Conservation (phyloP, 129 eudicot species). For the Calendula officinalis region DNA sequence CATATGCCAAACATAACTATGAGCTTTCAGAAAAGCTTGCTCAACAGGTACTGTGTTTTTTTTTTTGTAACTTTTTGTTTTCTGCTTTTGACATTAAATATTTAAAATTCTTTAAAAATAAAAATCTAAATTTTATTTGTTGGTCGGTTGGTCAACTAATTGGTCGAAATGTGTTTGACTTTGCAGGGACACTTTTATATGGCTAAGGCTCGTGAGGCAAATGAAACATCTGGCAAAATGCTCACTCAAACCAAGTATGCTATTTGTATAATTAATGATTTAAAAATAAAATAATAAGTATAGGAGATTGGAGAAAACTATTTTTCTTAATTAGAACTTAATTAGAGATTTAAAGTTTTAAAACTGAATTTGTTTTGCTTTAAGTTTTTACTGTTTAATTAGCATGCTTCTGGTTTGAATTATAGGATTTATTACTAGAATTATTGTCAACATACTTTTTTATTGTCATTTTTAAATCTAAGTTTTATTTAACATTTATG, state of each 20-base stretch:
- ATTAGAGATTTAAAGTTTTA: not conserved
- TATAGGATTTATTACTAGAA: not conserved
- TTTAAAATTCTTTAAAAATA: not conserved
- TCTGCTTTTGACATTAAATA: not conserved
- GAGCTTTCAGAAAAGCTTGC: constrained; percentile 40
- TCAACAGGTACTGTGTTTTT: constrained; percentile 47
- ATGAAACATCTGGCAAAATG: constrained; percentile 54
- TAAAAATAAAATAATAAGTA: not conserved
- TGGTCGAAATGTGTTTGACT: constrained; percentile 12
- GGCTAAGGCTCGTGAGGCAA: constrained; percentile 69
- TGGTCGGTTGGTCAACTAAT: not conserved
- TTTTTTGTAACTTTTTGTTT: not conserved
- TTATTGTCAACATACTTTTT: too few relatives aligned
- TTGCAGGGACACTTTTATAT: constrained; percentile 66
- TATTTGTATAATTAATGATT: not conserved
- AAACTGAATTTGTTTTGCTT: not conserved
- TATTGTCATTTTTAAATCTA: too few relatives aligned
- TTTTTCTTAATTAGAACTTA: not conserved
- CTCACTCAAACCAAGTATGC: constrained; percentile 62
- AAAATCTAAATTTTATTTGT: constrained; percentile 3
- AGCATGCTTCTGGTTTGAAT: not conserved
- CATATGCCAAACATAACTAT: constrained; percentile 43
- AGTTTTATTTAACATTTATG: too few relatives aligned
- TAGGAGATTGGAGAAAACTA: not conserved
- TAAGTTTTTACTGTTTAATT: not conserved